Evolutionary conservation across 257 asterid genomes (phyloP).

Genomic region (Paulownia fortunei): DNA sequence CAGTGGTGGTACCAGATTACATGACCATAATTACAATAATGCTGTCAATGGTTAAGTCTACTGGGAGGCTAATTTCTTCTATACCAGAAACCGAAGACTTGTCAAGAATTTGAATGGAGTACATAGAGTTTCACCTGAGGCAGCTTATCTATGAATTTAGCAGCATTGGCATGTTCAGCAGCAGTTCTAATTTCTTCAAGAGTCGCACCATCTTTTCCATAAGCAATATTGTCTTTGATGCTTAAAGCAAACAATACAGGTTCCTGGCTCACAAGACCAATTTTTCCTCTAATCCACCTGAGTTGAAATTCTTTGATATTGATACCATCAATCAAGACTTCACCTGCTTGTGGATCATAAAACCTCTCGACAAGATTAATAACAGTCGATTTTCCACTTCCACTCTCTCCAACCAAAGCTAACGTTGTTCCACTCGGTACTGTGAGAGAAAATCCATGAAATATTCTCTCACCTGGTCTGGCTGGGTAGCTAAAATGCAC

Average conservation of each 20-base stretch:
- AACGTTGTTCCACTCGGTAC: slow-evolving; percentile 47
- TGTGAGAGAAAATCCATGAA: slow-evolving; percentile 40
- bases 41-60: no score
- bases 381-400: slow-evolving; percentile 66
- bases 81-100: no score
- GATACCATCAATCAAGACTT: slow-evolving; percentile 53
- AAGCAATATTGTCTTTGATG: slow-evolving; percentile 52
- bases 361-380: slow-evolving; percentile 56
- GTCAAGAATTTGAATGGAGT: neutral
- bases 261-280: slow-evolving; percentile 64
- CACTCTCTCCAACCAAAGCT: slow-evolving; percentile 66
- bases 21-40: no score
- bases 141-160: slow-evolving; percentile 46
- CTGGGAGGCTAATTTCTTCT: no score
- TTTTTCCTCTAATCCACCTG: slow-evolving; percentile 60
- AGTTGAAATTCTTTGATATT: slow-evolving; percentile 55
- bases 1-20: no score
- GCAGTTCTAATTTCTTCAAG: slow-evolving; percentile 47
- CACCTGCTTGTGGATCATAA: slow-evolving; percentile 65
- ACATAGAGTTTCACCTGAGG: slow-evolving; percentile 41
- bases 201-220: slow-evolving; percentile 48
- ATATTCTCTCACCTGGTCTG: slow-evolving; percentile 47
- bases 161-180: slow-evolving; percentile 48
- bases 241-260: slow-evolving; percentile 53
- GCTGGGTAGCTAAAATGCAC: slow-evolving; percentile 61